Evolutionary conservation across 2,329 filamentous ascomycete genomes (phyloP).

Genomic region (Amesomyces nigricolor): DNA sequence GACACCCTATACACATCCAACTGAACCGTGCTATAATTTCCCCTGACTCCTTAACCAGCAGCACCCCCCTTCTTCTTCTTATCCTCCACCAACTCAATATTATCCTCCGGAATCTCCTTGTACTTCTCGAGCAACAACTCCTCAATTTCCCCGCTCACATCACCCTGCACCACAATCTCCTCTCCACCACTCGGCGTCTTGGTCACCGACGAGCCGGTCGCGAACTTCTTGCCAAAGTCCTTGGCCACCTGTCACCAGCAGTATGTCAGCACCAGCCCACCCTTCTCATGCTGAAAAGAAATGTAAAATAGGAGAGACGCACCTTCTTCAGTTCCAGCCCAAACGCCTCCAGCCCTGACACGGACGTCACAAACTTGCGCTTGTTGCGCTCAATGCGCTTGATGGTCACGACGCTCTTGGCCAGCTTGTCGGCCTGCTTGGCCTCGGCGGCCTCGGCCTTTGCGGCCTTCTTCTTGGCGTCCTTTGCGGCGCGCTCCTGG

Average conservation of each 20-base stretch:
- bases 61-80: constrained; percentile 80
- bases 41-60: constrained; percentile 24
- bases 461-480: constrained; percentile 92
- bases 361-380: constrained; percentile 90
- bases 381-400: constrained; percentile 98
- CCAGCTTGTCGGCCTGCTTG: constrained; percentile 76
- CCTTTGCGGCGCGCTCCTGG: constrained; percentile 90
- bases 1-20: neutral
- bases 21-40: neutral
- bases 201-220: constrained; percentile 86
- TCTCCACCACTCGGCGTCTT: constrained; percentile 81
- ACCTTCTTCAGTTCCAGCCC: constrained; percentile 89
- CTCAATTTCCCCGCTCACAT: constrained; percentile 89
- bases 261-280: neutral
- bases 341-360: constrained; percentile 86
- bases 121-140: constrained; percentile 89
- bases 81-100: constrained; percentile 90
- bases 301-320: neutral
- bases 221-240: constrained; percentile 98
- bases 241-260: constrained; percentile 58
- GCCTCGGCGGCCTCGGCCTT: constrained; percentile 85
- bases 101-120: constrained; percentile 85
- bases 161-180: constrained; percentile 96
- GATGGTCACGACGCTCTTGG: constrained; percentile 77
- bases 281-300: neutral